Conservation (phyloP, 2,329 filamentous ascomycete species). For the Apiospora pterosperma region DNA sequence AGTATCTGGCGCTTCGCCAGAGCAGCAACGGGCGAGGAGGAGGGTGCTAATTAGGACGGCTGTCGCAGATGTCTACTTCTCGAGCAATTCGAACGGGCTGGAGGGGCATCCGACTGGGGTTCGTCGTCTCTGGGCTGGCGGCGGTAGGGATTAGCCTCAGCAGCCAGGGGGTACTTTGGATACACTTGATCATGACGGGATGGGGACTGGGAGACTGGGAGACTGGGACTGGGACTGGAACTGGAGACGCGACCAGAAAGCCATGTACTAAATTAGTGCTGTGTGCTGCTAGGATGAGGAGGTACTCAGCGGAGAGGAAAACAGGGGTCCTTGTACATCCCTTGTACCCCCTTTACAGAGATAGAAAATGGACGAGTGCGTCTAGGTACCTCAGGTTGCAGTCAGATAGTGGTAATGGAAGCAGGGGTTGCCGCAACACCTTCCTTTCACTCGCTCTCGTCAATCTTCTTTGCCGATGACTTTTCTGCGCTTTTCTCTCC, state of each 20-base stretch:
- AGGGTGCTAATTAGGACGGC: background rate
- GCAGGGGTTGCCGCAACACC: background rate
- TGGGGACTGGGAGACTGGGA: background rate
- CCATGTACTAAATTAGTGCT: background rate
- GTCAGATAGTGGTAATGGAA: background rate
- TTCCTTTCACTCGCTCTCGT: background rate
- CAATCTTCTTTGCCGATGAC: background rate
- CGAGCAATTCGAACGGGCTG: background rate
- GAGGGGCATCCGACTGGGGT: background rate
- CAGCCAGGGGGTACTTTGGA: background rate
- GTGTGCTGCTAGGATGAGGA: background rate
- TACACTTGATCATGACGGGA: background rate
- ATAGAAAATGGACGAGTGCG: background rate
- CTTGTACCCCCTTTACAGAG: background rate
- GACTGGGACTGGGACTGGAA: no score
- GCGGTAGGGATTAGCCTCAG: background rate
- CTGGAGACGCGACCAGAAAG: background rate
- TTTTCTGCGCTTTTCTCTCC: no score
- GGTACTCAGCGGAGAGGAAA: background rate
- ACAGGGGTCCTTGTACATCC: background rate
- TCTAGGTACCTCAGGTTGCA: background rate
- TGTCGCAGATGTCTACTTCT: background rate
- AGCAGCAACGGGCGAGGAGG: background rate
- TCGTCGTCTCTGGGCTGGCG: background rate
- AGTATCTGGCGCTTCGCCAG: conserved; percentile 1